Conservation (phyloP, 2,329 filamentous ascomycete genomes). For the Monosporascus sp. region DNA sequence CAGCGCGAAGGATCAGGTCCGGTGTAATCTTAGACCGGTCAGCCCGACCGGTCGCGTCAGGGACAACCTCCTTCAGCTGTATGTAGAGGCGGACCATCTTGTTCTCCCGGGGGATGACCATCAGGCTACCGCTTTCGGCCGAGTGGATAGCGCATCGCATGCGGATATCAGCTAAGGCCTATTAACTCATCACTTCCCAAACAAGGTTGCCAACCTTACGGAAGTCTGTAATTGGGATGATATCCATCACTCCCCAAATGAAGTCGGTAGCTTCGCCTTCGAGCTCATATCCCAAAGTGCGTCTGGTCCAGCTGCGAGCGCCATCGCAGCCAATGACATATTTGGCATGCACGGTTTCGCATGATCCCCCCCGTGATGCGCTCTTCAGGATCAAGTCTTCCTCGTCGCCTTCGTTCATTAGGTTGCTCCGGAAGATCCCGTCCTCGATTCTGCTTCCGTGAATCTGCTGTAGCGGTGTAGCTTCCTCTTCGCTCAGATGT, state of each 20-base stretch:
- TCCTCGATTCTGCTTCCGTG: conserved; percentile 38
- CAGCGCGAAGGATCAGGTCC: conserved; percentile 51
- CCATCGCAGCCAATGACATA: conserved; percentile 20
- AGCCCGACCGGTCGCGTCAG: conserved; percentile 47
- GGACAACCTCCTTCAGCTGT: conserved; percentile 38
- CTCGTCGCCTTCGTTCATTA: conserved; percentile 49
- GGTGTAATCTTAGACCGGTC: conserved; percentile 20
- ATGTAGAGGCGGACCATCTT: conserved; percentile 54
- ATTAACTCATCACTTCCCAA: conserved; percentile 1
- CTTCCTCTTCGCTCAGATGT: conserved; percentile 53
- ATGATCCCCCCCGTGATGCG: conserved; percentile 13
- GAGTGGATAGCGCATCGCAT: conserved; percentile 49
- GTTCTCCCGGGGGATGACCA: conserved; percentile 56
- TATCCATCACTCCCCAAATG: conserved; percentile 39
- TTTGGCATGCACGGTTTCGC: conserved; percentile 24
- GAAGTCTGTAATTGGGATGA: conserved; percentile 37
- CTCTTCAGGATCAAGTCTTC: conserved; percentile 39
- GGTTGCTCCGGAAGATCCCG: conserved; percentile 56
- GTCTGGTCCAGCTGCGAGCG: conserved; percentile 19
- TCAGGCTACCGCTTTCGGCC: conserved; percentile 42
- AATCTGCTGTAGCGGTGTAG: conserved; percentile 37
- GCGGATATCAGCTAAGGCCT: conserved; percentile 41
- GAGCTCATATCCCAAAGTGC: conserved; percentile 34
- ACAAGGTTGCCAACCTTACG: conserved; percentile 19
- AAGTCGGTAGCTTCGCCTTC: conserved; percentile 46